A percentile compares a stretch with the other conserved stretches of the same genome.
phyloP scores from a whole-genome alignment of 2,329 filamentous ascomycete species.

The Fusarium goolgardi region DNA sequence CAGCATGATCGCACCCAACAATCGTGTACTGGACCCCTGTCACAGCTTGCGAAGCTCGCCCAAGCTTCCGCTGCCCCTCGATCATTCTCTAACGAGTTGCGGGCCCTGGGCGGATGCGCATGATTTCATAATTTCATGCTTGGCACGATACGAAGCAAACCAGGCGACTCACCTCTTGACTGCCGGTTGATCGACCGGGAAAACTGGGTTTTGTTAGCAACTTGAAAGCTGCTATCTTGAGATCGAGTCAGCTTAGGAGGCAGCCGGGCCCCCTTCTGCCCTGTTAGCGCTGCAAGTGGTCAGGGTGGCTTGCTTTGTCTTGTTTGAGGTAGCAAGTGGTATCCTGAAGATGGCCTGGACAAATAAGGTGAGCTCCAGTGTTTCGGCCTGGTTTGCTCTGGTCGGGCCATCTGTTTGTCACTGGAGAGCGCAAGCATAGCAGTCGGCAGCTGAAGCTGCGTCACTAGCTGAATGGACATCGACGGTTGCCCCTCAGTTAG shows the following conservation, averaged over 20 bases:
- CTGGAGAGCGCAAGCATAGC: slow-evolving; percentile 21
- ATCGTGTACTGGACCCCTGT: slow-evolving; percentile 38
- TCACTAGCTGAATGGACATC: slow-evolving; percentile 34
- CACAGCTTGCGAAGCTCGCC: slow-evolving; percentile 34
- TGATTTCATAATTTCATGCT: slow-evolving; percentile 49
- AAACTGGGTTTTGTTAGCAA: slow-evolving; percentile 23
- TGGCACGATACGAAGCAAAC: slow-evolving; percentile 29
- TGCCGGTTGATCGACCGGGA: slow-evolving; percentile 21
- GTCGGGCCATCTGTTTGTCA: slow-evolving; percentile 24
- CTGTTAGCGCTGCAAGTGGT: slow-evolving; percentile 29
- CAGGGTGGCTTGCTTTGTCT: slow-evolving; percentile 25
- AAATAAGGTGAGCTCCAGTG: slow-evolving; percentile 21
- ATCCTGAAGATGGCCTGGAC: slow-evolving; percentile 16
- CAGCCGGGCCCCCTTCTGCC: slow-evolving; percentile 20
- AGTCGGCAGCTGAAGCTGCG: slow-evolving; percentile 44
- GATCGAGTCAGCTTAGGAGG: slow-evolving; percentile 27
- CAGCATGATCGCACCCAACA: slow-evolving; percentile 12
- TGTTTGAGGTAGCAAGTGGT: slow-evolving; percentile 23
- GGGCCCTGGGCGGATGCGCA: slow-evolving; percentile 34
- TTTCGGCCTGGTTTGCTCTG: slow-evolving; percentile 34
- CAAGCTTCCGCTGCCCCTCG: slow-evolving; percentile 37
- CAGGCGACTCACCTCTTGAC: slow-evolving; percentile 21
- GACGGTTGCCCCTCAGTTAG: slow-evolving; percentile 41
- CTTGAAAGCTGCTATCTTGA: slow-evolving; percentile 16
- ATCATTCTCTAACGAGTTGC: slow-evolving; percentile 36